phyloP scores from a whole-genome alignment of 2,329 filamentous ascomycete genomes.

The Xylariaceae sp. region DNA sequence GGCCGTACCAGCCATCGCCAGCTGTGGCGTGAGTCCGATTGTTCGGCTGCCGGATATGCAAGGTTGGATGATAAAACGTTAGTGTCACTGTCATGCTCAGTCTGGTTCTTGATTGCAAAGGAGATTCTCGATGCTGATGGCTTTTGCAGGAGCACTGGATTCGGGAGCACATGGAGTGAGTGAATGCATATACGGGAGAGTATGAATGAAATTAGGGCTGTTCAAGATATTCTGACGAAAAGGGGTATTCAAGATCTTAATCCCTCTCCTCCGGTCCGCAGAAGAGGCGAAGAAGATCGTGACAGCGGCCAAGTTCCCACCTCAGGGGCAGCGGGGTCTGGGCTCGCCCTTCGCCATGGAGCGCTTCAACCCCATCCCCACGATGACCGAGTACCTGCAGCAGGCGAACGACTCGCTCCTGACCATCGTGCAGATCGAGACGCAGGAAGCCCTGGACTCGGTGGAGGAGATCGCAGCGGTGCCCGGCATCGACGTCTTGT shows the following conservation, averaged over 20 bases:
- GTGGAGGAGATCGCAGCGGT: slow-evolving; percentile 59
- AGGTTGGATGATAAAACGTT: slow-evolving; percentile 52
- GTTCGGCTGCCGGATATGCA: slow-evolving; percentile 54
- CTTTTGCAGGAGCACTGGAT: slow-evolving; percentile 46
- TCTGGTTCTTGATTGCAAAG: not conserved
- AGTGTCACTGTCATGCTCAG: slow-evolving; percentile 26
- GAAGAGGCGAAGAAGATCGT: slow-evolving; percentile 48
- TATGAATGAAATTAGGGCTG: not conserved
- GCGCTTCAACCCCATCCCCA: slow-evolving; percentile 42
- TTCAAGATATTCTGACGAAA: slow-evolving; percentile 1
- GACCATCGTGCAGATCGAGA: slow-evolving; percentile 65
- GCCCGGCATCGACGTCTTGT: slow-evolving; percentile 56
- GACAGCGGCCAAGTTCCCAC: slow-evolving; percentile 50
- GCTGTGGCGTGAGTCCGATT: slow-evolving; percentile 48
- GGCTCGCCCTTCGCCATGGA: slow-evolving; percentile 52
- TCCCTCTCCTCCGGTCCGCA: slow-evolving; percentile 49
- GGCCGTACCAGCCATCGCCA: slow-evolving; percentile 50
- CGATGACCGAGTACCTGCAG: slow-evolving; percentile 50
- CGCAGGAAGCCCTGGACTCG: slow-evolving; percentile 52
- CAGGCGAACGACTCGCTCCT: slow-evolving; percentile 52
- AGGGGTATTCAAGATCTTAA: slow-evolving; percentile 36
- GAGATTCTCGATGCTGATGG: slow-evolving; percentile 15
- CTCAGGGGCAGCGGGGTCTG: slow-evolving; percentile 48
- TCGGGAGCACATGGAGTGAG: slow-evolving; percentile 52
- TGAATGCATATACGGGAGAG: not conserved